phyloP scores from a whole-genome alignment of 805 yeast species.

The Saturnispora gosingensis region DNA sequence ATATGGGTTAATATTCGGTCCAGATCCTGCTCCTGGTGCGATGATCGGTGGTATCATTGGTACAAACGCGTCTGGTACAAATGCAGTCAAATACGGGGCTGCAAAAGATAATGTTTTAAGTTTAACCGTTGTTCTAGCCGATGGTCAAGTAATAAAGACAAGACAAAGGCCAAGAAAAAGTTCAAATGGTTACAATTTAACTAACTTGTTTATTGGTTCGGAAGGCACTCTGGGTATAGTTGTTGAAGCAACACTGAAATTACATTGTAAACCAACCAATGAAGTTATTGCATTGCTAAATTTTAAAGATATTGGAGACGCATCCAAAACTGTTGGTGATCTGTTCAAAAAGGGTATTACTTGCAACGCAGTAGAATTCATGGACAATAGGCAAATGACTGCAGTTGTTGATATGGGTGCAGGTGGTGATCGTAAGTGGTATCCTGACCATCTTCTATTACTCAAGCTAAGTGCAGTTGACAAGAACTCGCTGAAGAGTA shows the following conservation, averaged over 20 bases:
- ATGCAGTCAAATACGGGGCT: constrained; percentile 70
- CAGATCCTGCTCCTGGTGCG: constrained; percentile 76
- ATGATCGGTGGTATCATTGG: constrained; percentile 68
- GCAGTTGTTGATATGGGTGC: constrained; percentile 46
- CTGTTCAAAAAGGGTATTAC: constrained; percentile 54
- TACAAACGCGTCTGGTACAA: constrained; percentile 73
- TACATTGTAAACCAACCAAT: constrained; percentile 53
- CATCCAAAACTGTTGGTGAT: constrained; percentile 59
- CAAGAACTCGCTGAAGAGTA: constrained; percentile 31
- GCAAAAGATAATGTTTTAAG: constrained; percentile 64
- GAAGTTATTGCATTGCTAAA: constrained; percentile 64
- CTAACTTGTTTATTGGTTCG: constrained; percentile 64
- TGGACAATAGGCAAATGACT: constrained; percentile 65
- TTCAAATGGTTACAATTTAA: constrained; percentile 71
- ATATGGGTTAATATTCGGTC: constrained; percentile 54
- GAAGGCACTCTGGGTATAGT: constrained; percentile 77
- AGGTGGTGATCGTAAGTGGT: constrained; percentile 24
- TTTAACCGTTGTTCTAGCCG: constrained; percentile 68
- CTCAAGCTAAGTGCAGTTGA: constrained; percentile 54
- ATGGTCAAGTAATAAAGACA: constrained; percentile 70
- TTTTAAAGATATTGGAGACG: constrained; percentile 59
- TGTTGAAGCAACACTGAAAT: constrained; percentile 65
- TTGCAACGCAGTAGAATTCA: constrained; percentile 65
- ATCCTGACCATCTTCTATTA: constrained; percentile 33
- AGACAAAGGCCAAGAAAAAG: constrained; percentile 67